phyloP scores from a whole-genome alignment of 2,329 filamentous ascomycete species.

The Stemphylium lycopersici region DNA sequence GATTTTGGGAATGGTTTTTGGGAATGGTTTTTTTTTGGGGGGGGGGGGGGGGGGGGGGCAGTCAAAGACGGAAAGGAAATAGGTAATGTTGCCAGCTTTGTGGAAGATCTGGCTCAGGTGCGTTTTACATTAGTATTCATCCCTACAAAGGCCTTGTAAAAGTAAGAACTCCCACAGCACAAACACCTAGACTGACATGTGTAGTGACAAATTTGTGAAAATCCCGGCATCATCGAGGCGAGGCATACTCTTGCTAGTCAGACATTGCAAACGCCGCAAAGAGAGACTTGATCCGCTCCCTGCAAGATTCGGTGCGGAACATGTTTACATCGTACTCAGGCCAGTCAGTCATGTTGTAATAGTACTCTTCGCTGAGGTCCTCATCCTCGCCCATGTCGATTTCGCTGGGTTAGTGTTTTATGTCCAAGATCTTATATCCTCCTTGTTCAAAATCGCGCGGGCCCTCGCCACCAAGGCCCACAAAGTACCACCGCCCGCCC shows the following conservation, averaged over 20 bases:
- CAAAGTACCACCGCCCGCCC: slow-evolving; percentile 23
- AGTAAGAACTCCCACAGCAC: no score
- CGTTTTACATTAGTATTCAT: no score
- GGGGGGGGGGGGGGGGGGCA: no score
- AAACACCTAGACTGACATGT: no score
- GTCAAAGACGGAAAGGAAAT: no score
- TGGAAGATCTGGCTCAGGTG: no score
- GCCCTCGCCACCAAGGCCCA: slow-evolving; percentile 17
- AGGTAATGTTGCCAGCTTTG: no score
- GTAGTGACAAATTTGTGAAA: not conserved
- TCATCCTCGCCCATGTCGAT: slow-evolving; percentile 9
- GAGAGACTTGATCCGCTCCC: slow-evolving; percentile 16
- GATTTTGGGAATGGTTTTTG: no score
- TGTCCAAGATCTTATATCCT: slow-evolving; percentile 18
- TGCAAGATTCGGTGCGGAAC: slow-evolving; percentile 17
- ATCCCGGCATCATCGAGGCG: slow-evolving; percentile 16
- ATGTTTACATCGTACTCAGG: slow-evolving; percentile 14
- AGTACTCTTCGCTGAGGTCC: not conserved
- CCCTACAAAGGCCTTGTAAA: no score
- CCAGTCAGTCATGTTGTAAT: not conserved
- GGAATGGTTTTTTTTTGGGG: no score
- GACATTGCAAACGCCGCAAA: slow-evolving; percentile 17
- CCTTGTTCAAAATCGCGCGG: slow-evolving; percentile 22
- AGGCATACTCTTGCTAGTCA: slow-evolving; percentile 15
- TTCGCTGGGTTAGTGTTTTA: slow-evolving; percentile 13